Base-by-base conservation (phyloP, 1,139 yeast genomes). In the Kurtzmaniella natalensis region DNA sequence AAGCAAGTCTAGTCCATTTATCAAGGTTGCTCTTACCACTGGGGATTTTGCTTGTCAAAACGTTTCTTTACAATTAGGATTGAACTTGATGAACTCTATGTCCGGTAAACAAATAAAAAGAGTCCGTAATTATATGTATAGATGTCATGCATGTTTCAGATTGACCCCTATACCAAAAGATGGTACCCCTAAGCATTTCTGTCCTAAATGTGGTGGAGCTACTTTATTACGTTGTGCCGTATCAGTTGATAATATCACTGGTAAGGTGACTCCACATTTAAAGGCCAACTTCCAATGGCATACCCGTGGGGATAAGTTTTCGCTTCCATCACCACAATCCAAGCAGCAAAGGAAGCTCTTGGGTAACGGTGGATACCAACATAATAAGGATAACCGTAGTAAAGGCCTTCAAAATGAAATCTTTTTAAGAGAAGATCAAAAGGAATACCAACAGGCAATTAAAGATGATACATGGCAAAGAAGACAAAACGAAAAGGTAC, bases 11-110 rank as follows among this genome's bases (percentile, higher is more conserved):
- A 48, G 45, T 1, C 54, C 61, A 8, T 31, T 50, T 16, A 70
- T 78, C 43, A 76, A 78, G 42, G 94, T 82, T 17, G 98, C 96
- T 1, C 64, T 92, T 37, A 82, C 95, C 1, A 84, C 96, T 1
- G 96, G 95, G 18, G 99, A 92, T 76, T 92, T 89, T 65, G 97
- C 99, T 3, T 86, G 92, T 56, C 99, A 92, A 57, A 92, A 92
- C 57, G 96, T 89, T 8, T 77, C 96, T 1, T 70, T 94, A 63
- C 97, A 92, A 59, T 72, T 94, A 50, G 96, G 96, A 6, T 61
- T 92, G 34, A 82, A 85, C 45, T 68, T 92, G 45, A 82, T 94
- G 76, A 89, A 89, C 56, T 73, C 86, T 21, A 74, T 78, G 64
- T 79, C 92, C 2, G 98, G 98, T 17, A 68, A 80, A 44, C 88